Base-by-base conservation (phyloP, 192 early-diverging fungal species). In the Lobosporangium transversale region DNA sequence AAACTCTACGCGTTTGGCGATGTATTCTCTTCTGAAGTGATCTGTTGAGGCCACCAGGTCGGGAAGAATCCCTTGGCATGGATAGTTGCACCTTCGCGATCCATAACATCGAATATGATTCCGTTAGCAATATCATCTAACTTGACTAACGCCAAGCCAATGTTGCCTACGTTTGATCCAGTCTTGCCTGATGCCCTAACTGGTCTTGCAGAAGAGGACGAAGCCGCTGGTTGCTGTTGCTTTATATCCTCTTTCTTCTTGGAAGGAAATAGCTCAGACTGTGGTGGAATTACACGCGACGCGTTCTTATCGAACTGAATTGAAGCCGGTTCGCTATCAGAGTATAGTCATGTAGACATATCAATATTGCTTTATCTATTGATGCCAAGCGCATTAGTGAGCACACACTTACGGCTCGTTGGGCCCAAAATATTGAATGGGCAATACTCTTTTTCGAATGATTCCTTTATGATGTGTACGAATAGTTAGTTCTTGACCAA, bases 401-500 rank as follows among this genome's bases (percentile, higher is more conserved):
- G 53, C 33, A 61, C 2, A 42, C 30, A 83, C 61, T 66, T 84
- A 82, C 84, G 50, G 63, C 18, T 89, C 83, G 21, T 62, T 62
- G 21, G 82, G 75, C 4, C 53, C 63, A 51, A 81, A 87, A 18
- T 93, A 73, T 62, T 91, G 88, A 1, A 96, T 85, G 4, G 95
- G 95, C 30, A 97, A 86, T 8, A 99, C 83, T 48, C 96, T 87
- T 84, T 98, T 98, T 45, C 97, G 88, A 43, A 91, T 93, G 6
- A 95, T 93, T 17, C 97, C 97, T 27, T 91, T 94, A 69, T 98
- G 94, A 62, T 98, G 90, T 12, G 96, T 99, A 48, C 97, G 85
- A 78, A 97, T 97, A 1, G 97, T 99, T 68, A 99, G 89, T 78
- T 98, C 97, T 78, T 99, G 97, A 15, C 97, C 97, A 29, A 98